Evolutionary conservation across 129 eudicot species (phyloP), one percentile per base, ranked within the genome.

Genomic region (Flaveria bidentis): DNA sequence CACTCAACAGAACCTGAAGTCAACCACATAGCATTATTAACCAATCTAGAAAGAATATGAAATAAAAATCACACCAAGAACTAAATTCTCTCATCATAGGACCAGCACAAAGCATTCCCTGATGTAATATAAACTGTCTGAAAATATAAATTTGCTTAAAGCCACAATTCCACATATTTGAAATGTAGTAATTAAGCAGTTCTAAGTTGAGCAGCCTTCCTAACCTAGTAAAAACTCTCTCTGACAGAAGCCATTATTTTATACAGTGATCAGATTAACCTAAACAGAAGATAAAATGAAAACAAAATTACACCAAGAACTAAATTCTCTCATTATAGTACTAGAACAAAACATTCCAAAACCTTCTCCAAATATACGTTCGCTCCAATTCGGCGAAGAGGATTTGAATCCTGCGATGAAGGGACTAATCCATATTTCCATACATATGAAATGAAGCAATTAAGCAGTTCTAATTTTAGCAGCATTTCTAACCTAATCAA

Each of bases 121-220:
- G 46, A 12, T 45, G 20, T 78, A 9, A 70, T 71, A 23, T 47
- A 78, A 71, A 20, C 44, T 65, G 49, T 71, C 72, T 12, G 47
- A 50, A 61, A 13, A n/a, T 30, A 60, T 30, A 69, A 36, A 16
- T 69, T 70, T 26, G 18, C 9, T 36, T 26, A 57, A 72, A 45
- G 22, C 0, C 22, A n/a, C n/a, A n/a, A n/a, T n/a, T 18, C n/a
- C 30, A n/a, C 6, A 20, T n/a, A 75, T 33, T 62, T 28, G 49
- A 47, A 1, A 46, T 15, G 46, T 64, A 75, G 41, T 39, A 13
- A 50, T 20, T 11, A 64, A 64, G 68, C 68, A 56, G 6, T 73
- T 33, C 55, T 20, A 41, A 73, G 3, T 39, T 42, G 16, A 20
- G 8, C 39, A 65, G 25, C 16, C 7, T 75, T 50, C 30, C 12